Base-by-base conservation (phyloP, 2,329 filamentous ascomycete species). In the Pestalotiopsis fici region DNA sequence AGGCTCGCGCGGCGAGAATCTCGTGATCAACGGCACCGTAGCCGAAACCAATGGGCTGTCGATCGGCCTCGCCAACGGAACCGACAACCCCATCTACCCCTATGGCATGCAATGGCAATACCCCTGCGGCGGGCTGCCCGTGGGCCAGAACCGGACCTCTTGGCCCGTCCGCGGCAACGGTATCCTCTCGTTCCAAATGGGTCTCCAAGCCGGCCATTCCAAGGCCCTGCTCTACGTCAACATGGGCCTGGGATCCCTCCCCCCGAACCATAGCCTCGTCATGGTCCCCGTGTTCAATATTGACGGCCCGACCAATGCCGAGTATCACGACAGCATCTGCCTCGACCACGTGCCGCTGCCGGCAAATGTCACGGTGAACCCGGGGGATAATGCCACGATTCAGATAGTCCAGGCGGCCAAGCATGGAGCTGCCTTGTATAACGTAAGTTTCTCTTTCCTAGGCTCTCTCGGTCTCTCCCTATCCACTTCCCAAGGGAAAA, bases 211-310 rank as follows among this genome's bases (percentile, higher is more conserved):
- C 50, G 91, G 91, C 64, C 91, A 93, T 74, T 75, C 82, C 21
- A 87, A 85, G 7, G 90, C 90, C 5, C 85, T 90, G 69, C 85
- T 93, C 78, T 93, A 93, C 79, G 83, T 93, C 79, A 93, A 94
- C 78, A 81, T 94, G 66, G 91, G 91, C 60, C 84, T 90, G 66
- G 89, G 88, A 54, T 89, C 83, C 15, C 69, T 78, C 15, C 91
- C 91, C 0, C 78, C 81, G 2, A 93, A 93, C 80, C 91, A 90
- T 84, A 92, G 89, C 68, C 86, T 89, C 73, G 80, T 85, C 5
- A 91, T 93, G 82, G 79, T 90, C 1, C 82, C 86, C 3, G 84
- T 89, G 11, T 91, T 93, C 77, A 84, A 90, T 70, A 86, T 93
- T 72, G 81, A 82, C 9, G 91, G 91, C 0, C 91, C 90, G 0